Evolutionary conservation across 2,329 filamentous ascomycete genomes (phyloP).

Genomic region (Chalaropsis ovoidea): DNA sequence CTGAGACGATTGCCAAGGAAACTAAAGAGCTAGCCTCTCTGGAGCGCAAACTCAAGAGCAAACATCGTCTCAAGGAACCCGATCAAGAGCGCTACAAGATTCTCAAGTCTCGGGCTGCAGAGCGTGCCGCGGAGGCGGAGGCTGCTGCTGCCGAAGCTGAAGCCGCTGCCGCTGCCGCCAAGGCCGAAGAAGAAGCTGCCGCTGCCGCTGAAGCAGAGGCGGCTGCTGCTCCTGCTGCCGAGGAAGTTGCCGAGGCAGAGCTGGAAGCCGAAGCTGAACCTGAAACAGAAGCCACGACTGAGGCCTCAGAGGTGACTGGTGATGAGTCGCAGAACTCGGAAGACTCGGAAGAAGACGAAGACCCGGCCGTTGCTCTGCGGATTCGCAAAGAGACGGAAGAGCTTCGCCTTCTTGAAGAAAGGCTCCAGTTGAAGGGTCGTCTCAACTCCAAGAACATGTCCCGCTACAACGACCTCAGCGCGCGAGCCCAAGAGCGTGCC

Average conservation of each 20-base stretch:
- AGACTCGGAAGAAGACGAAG: conserved; percentile 10
- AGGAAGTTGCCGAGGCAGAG: conserved; percentile 7
- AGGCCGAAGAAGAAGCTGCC: conserved; percentile 7
- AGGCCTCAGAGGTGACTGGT: background rate
- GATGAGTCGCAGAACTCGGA: conserved; percentile 19
- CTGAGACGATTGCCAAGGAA: conserved; percentile 12
- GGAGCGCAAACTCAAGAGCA: conserved; percentile 13
- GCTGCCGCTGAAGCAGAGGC: conserved; percentile 7
- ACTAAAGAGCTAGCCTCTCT: conserved; percentile 19
- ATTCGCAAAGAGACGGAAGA: conserved; percentile 19
- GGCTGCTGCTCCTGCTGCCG: background rate
- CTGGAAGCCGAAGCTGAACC: background rate
- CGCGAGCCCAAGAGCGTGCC: conserved; percentile 10
- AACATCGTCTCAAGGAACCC: conserved; percentile 3
- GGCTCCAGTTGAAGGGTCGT: conserved; percentile 14
- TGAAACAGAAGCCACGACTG: background rate
- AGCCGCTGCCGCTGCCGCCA: background rate
- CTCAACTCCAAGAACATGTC: conserved; percentile 13
- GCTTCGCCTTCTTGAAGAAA: conserved; percentile 18
- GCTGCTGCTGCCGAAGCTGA: background rate
- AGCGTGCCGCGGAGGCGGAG: conserved; percentile 7
- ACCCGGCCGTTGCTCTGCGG: conserved; percentile 2
- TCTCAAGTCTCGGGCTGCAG: conserved; percentile 16
- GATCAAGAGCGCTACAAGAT: conserved; percentile 16
- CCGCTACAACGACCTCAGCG: conserved; percentile 22